Base-by-base conservation (phyloP, 2,329 filamentous ascomycete genomes). In the Venturia carpophila region DNA sequence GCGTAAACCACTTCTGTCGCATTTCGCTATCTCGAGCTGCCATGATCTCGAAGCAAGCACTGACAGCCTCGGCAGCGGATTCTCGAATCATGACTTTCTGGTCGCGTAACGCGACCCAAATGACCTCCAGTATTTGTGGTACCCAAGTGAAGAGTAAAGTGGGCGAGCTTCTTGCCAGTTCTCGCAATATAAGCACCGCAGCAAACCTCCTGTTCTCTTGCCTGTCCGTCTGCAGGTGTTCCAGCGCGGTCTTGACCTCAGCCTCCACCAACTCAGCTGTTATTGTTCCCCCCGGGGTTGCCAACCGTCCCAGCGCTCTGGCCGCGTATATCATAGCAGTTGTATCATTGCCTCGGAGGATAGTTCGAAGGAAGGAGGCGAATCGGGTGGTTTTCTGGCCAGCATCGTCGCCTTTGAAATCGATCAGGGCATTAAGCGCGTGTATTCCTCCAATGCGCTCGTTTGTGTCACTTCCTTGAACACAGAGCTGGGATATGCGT, bases 61-160 rank as follows among this genome's bases (percentile, higher is more conserved):
- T 94, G 69, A 97, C 91, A 1, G 93, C 92, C 73, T 97, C 91
- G 21, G 91, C 92, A 6, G 94, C 92, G 0, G 92, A 94, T 70
- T 92, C 90, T 64, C 94, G 86, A 69, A 99, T 99, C 62, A 97
- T 85, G 60, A 95, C 89, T 74, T 95, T 92, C 47, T 86, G 86
- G 73, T 99, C 94, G 67, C 93, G 85, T 66, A 99, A 82, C 37
- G 92, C 93, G 63, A 96, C 89, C 94, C 94, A 97, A 68, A 99
- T 91, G 74, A 96, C 88, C 71, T 97, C 92, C 72, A 99, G 92
- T 62, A 99, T 91, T 73, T 94, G 88, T n/a, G 89, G 87, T 62
- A 97, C 92, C 77, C 95, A 97, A 68, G 90, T 87, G 77, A 97
- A 99, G 79, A 99, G 92, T 65, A 99, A 82, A 0, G 94, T 99